These are phyloP conservation scores for Petunia secreta DNA, from an alignment of 257 asterid species.

Conservation along the genomic window DNA sequence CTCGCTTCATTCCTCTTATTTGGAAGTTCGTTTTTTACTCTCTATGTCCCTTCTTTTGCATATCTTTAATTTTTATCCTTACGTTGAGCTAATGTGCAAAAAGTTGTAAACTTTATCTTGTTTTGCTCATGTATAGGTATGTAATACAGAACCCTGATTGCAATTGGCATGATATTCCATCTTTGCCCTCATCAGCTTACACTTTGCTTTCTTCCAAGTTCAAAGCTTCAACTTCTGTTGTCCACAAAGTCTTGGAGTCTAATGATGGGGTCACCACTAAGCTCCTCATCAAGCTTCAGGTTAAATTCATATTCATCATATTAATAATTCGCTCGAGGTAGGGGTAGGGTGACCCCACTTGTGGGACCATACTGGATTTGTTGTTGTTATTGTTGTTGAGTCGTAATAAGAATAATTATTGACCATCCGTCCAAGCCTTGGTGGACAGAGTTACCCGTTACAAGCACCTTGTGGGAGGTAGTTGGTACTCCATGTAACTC, in stretches of 20 bases:
- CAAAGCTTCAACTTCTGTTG: conserved; percentile 64
- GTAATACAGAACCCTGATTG: conserved; percentile 70
- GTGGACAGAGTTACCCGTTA: no score
- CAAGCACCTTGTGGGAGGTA: no score
- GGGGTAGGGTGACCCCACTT: no score
- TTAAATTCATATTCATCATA: conserved; percentile 10
- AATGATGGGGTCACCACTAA: conserved; percentile 86
- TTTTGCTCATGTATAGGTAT: conserved; percentile 29
- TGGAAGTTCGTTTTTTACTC: conserved; percentile 61
- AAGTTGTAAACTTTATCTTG: no score
- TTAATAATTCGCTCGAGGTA: no score
- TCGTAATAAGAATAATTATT: no score
- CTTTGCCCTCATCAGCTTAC: conserved; percentile 82
- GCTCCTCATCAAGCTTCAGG: conserved; percentile 88
- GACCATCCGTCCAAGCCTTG: no score
- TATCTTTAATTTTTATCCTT: neutral
- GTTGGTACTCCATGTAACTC: no score
- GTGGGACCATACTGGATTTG: no score
- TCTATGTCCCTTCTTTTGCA: neutral
- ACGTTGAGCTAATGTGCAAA: no score
- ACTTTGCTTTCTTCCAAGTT: conserved; percentile 69
- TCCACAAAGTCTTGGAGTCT: conserved; percentile 73
- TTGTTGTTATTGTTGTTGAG: no score
- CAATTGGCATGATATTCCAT: conserved; percentile 81
- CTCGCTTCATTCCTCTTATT: conserved; percentile 74